These are phyloP conservation scores for Macrolepiota albuminosa DNA, from an alignment of 768 basidiomycete species.

Conservation along the genomic window DNA sequence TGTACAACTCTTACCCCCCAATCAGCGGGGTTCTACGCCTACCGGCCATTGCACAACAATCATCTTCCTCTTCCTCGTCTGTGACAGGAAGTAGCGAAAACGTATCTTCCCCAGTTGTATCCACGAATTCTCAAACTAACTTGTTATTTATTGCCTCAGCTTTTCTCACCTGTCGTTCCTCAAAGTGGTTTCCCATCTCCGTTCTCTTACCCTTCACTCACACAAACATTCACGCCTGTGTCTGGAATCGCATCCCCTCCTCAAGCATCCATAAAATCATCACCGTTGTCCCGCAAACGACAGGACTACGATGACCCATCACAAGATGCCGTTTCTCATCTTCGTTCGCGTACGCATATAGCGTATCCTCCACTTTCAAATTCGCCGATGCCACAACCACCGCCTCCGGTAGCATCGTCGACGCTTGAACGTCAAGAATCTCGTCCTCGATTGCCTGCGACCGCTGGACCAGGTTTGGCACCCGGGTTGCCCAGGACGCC, in stretches of 20 bases:
- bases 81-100: conserved; percentile 45
- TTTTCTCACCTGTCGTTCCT: conserved; percentile 29
- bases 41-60: conserved; percentile 36
- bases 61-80: conserved; percentile 38
- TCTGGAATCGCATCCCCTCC: conserved; percentile 65
- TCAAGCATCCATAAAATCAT: conserved; percentile 79
- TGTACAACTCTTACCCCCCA: conserved; percentile 24
- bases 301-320: conserved; percentile 81
- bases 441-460: conserved; percentile 49
- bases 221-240: conserved; percentile 32
- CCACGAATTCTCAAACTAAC: background rate
- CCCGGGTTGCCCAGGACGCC: conserved; percentile 64
- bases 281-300: conserved; percentile 61
- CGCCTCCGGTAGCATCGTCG: conserved; percentile 72
- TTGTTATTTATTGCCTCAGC: conserved; percentile 16
- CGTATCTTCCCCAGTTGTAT: conserved; percentile 24
- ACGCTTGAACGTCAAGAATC: conserved; percentile 73
- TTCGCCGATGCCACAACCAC: conserved; percentile 65
- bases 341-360: conserved; percentile 49
- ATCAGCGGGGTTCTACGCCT: conserved; percentile 30
- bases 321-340: conserved; percentile 51
- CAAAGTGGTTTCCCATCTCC: conserved; percentile 23
- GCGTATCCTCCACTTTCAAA: conserved; percentile 76
- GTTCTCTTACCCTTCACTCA: conserved; percentile 45
- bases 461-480: conserved; percentile 23